Evolutionary conservation across 345 rosid species (phyloP).

Genomic region (Pseudoturritis turrita): DNA sequence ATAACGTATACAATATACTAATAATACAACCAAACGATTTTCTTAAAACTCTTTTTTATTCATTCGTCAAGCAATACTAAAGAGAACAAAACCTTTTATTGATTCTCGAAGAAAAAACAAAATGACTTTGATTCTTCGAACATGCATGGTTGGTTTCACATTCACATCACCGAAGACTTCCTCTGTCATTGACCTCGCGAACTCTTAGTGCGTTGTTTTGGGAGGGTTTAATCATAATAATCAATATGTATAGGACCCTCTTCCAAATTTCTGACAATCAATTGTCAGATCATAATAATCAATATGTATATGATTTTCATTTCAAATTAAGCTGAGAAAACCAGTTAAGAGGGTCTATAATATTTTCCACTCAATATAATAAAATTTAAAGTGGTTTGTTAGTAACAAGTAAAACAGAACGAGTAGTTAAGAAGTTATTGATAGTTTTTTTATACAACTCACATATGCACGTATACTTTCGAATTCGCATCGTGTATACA

Average conservation of each 20-base stretch:
- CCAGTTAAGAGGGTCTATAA: too few relatives aligned
- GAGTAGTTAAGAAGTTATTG: not conserved
- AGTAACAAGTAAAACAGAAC: not conserved
- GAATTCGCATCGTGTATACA: not conserved
- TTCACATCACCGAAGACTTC: conserved; percentile 16
- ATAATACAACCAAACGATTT: not conserved
- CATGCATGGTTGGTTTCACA: not conserved
- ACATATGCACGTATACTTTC: too few relatives aligned
- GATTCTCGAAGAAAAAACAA: conserved; percentile 9
- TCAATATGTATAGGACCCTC: conserved; percentile 1
- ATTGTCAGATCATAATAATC: conserved; percentile 9
- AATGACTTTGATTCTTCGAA: conserved; percentile 2
- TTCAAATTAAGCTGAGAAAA: too few relatives aligned
- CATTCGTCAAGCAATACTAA: not conserved
- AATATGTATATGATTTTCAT: not conserved
- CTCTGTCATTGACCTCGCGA: not conserved
- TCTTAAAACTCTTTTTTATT: not conserved
- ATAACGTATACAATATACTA: not conserved
- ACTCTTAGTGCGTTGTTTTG: not conserved
- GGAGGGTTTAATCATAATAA: not conserved
- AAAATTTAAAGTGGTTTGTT: too few relatives aligned
- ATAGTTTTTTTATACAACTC: not conserved
- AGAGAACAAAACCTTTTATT: not conserved
- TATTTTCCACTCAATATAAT: too few relatives aligned
- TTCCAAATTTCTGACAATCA: not conserved